Conservation (phyloP, 257 asterid genomes). For the Parsonsia alboflavescens region DNA sequence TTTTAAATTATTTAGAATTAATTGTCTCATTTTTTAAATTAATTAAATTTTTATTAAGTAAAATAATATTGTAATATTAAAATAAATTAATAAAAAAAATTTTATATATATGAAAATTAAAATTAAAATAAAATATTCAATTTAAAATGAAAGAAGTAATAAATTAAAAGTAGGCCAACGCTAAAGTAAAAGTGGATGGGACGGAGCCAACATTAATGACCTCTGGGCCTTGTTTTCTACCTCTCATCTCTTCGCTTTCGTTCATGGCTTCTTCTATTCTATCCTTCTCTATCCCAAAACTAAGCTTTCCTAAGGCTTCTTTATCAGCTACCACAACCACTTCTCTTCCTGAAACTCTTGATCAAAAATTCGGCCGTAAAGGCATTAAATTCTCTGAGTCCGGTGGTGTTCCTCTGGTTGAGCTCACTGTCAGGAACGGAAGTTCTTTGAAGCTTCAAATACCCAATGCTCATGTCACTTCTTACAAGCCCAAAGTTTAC, state of each 20-base stretch:
- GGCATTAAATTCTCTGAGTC: constrained; percentile 55
- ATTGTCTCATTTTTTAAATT: too few relatives aligned
- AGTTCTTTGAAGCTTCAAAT: constrained; percentile 65
- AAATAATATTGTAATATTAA: too few relatives aligned
- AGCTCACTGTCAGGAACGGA: constrained; percentile 69
- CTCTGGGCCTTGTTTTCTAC: neutral
- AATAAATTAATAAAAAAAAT: too few relatives aligned
- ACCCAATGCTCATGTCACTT: constrained; percentile 58
- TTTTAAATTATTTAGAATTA: too few relatives aligned
- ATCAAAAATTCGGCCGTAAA: constrained; percentile 57
- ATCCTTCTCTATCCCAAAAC: constrained; percentile 49
- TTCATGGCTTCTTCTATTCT: constrained; percentile 56
- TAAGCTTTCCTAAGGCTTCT: constrained; percentile 26
- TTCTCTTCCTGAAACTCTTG: constrained; percentile 38
- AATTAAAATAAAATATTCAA: too few relatives aligned
- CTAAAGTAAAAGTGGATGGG: neutral
- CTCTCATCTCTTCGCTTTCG: neutral
- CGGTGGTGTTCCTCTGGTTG: constrained; percentile 39
- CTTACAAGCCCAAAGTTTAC: constrained; percentile 74
- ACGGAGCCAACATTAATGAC: neutral
- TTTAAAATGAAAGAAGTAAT: too few relatives aligned
- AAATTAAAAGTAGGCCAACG: too few relatives aligned
- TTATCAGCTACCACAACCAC: constrained; percentile 22
- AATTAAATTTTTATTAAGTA: too few relatives aligned
- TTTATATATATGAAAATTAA: too few relatives aligned